Evolutionary conservation across 2,329 filamentous ascomycete species (phyloP), one percentile per base, ranked within the genome.

Genomic region (Rhynchosporium secalis): DNA sequence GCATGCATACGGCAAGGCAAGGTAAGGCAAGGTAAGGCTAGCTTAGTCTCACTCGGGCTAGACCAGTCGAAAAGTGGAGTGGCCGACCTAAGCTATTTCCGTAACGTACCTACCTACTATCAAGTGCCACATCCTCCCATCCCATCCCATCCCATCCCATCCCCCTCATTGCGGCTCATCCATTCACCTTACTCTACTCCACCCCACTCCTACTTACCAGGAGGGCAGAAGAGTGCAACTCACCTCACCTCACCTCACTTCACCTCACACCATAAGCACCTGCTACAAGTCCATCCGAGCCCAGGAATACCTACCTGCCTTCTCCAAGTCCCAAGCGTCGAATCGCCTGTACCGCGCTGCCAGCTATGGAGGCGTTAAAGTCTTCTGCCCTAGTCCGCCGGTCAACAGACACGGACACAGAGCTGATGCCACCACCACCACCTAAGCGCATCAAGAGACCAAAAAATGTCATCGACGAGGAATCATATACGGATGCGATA

Each of bases 361-460:
- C 3, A 46, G 10, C 4, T 3, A 64, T 64, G 62, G 62, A 64
- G 20, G 7, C 55, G 5, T 45, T 58, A 29, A 67, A 69, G 15
- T 85, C 86, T 5, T 83, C 76, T 56, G 84, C 88, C 64, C 81
- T 95, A 63, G 79, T 86, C 59, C 84, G 83, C 78, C 82, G 86
- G 66, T 80, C 81, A 61, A 75, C 76, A 46, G 87, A 91, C 62
- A 75, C 76, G 45, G 87, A 91, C 62, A 83, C 79, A 31, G 86
- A 90, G 60, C 79, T 96, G 59, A 98, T 97, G 92, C 89, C 91
- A 92, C 89, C 91, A 15, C 92, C 93, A 10, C 93, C 94, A 5
- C 91, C 92, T 3, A 98, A 96, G 76, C 89, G 92, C 62, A 96
- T 97, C 72, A 97, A 97, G 77, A 85, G 95, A 58, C 95, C 95